phyloP scores from a whole-genome alignment of 805 yeast genomes.

The Saccharomycopsis javanensis region DNA sequence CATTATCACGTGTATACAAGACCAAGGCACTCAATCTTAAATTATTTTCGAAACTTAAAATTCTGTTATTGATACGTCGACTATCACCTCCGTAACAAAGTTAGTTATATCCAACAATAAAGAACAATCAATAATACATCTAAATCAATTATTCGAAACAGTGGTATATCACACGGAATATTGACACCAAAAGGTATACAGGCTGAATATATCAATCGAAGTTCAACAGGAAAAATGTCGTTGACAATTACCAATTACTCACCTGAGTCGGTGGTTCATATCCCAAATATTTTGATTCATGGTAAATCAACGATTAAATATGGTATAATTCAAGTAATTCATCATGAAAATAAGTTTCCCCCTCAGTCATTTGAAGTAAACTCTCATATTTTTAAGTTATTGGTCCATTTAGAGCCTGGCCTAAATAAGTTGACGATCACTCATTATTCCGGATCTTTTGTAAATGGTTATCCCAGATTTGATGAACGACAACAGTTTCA shows the following conservation, averaged over 20 bases:
- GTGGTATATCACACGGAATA: too few relatives aligned
- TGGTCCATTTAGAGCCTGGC: slow-evolving; percentile 65
- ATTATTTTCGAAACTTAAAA: too few relatives aligned
- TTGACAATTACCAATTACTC: slow-evolving; percentile 10
- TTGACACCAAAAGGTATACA: too few relatives aligned
- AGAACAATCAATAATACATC: too few relatives aligned
- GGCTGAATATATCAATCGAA: too few relatives aligned
- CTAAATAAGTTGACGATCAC: slow-evolving; percentile 46
- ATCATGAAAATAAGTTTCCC: slow-evolving; percentile 42
- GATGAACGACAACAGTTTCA: slow-evolving; percentile 5
- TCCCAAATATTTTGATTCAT: slow-evolving; percentile 41
- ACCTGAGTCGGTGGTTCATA: slow-evolving; percentile 29
- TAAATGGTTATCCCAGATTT: slow-evolving; percentile 26
- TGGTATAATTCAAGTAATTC: slow-evolving; percentile 36
- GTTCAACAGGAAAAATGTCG: slow-evolving; percentile 3
- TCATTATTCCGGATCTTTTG: slow-evolving; percentile 32
- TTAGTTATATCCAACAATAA: too few relatives aligned
- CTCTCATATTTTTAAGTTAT: slow-evolving; percentile 62
- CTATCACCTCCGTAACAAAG: too few relatives aligned
- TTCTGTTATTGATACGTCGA: too few relatives aligned
- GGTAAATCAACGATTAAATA: slow-evolving; percentile 31
- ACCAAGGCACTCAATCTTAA: too few relatives aligned
- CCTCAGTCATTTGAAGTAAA: slow-evolving; percentile 63
- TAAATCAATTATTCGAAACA: too few relatives aligned
- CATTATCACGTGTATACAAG: not conserved